Conservation (phyloP, 768 basidiomycete genomes). For the Chlorophyllum brunneum region DNA sequence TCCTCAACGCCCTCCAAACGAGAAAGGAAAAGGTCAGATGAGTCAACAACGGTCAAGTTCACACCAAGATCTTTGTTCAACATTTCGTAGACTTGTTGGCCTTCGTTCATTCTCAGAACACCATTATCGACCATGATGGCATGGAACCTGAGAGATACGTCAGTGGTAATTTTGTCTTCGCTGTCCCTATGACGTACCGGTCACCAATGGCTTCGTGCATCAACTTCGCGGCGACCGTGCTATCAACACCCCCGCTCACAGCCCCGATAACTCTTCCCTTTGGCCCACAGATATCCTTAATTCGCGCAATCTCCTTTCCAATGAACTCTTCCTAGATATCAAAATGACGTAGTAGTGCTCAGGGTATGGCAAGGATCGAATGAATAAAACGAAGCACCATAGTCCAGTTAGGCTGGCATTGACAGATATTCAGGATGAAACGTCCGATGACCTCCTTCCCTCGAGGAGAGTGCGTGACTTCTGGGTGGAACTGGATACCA, state of each 20-base stretch:
- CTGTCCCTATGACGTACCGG: constrained; percentile 45
- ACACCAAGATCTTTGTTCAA: constrained; percentile 91
- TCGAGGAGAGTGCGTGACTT: constrained; percentile 90
- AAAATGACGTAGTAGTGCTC: constrained; percentile 6
- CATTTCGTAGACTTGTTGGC: constrained; percentile 88
- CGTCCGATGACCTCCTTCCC: constrained; percentile 87
- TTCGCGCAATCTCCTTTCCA: constrained; percentile 91
- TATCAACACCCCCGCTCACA: constrained; percentile 96
- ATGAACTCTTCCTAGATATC: constrained; percentile 86
- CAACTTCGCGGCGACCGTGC: constrained; percentile 95
- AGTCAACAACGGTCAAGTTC: constrained; percentile 93
- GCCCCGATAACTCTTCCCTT: constrained; percentile 97
- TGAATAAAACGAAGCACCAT: constrained; percentile 55
- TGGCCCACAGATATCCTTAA: constrained; percentile 90
- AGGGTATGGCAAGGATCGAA: constrained; percentile 9
- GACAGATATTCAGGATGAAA: constrained; percentile 84
- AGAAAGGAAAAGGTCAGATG: constrained; percentile 88
- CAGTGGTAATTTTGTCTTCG: not conserved
- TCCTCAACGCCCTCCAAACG: constrained; percentile 91
- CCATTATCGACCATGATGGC: constrained; percentile 99
- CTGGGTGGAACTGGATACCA: constrained; percentile 98
- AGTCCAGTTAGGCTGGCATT: constrained; percentile 82
- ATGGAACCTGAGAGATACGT: constrained; percentile 67
- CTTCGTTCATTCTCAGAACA: constrained; percentile 90
- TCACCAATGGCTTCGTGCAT: constrained; percentile 99